Evolutionary conservation across 306 rosid species (phyloP).

Genomic region (Quercus robur): DNA sequence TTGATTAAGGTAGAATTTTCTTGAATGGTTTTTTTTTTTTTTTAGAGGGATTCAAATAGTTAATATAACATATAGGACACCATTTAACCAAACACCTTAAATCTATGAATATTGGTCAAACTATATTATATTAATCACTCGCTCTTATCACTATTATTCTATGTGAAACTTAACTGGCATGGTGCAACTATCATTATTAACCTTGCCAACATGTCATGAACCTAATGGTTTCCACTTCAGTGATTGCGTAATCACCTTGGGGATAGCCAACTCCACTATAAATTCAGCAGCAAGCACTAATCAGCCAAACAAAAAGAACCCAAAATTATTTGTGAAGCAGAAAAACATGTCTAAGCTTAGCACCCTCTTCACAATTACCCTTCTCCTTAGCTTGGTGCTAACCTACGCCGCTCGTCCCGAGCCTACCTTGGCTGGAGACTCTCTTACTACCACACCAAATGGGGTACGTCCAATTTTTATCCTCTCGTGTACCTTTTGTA

Average conservation of each 20-base stretch:
- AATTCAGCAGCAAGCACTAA: neutral
- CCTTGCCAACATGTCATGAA: too few relatives aligned
- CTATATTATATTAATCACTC: too few relatives aligned
- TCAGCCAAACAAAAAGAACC: neutral
- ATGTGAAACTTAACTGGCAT: too few relatives aligned
- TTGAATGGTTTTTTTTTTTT: too few relatives aligned
- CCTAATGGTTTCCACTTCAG: neutral
- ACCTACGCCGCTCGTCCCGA: constrained; percentile 36
- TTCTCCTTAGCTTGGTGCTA: constrained; percentile 48
- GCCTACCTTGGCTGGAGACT: constrained; percentile 3
- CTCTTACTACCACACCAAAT: constrained; percentile 3
- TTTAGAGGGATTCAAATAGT: too few relatives aligned
- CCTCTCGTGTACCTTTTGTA: neutral
- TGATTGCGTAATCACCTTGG: neutral
- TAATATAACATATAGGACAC: too few relatives aligned
- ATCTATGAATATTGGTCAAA: too few relatives aligned
- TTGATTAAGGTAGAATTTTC: too few relatives aligned
- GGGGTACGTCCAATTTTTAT: constrained; percentile 17
- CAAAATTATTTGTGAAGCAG: too few relatives aligned
- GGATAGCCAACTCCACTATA: neutral
- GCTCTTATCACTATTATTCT: too few relatives aligned
- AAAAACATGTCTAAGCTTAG: constrained; percentile 39
- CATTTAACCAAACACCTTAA: too few relatives aligned
- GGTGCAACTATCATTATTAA: too few relatives aligned
- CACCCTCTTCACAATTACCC: constrained; percentile 46